A percentile compares a stretch with the other conserved stretches of the same genome.
Conservation (phyloP, 75 land plant species). For the Cryptomeria japonica region DNA sequence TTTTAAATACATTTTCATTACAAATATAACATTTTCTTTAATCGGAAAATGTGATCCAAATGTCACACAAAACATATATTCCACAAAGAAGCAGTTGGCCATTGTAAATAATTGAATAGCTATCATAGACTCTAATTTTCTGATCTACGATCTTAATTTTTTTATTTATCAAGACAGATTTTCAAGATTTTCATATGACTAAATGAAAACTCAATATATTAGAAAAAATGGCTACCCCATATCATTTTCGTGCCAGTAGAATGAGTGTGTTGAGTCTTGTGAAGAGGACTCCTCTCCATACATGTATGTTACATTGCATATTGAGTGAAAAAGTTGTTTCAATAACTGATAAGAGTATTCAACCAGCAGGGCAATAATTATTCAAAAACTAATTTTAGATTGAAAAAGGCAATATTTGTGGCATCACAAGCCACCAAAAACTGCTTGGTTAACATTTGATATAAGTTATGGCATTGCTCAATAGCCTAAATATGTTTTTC, state of each 20-base stretch:
- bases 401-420: too few relatives aligned
- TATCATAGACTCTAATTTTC: constrained; percentile 39
- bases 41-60: too few relatives aligned
- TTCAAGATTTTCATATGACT: too few relatives aligned
- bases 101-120: constrained; percentile 25
- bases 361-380: background rate
- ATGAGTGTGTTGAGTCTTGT: constrained; percentile 75
- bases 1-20: too few relatives aligned
- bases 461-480: too few relatives aligned
- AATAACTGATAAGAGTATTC: constrained; percentile 17
- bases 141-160: background rate
- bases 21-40: too few relatives aligned
- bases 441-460: too few relatives aligned
- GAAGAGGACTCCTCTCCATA: constrained; percentile 83
- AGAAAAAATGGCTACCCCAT: constrained; percentile 45
- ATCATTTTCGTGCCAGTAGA: constrained; percentile 71
- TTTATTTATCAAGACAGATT: too few relatives aligned
- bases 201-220: too few relatives aligned
- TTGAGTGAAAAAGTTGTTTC: constrained; percentile 35
- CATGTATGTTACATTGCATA: constrained; percentile 40
- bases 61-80: too few relatives aligned
- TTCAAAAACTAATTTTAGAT: constrained; percentile 43
- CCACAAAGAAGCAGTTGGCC: constrained; percentile 44
- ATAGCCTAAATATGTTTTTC: too few relatives aligned
- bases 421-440: background rate